Conservation (phyloP, 345 rosid genomes). For the Abelmoschus esculentus region DNA sequence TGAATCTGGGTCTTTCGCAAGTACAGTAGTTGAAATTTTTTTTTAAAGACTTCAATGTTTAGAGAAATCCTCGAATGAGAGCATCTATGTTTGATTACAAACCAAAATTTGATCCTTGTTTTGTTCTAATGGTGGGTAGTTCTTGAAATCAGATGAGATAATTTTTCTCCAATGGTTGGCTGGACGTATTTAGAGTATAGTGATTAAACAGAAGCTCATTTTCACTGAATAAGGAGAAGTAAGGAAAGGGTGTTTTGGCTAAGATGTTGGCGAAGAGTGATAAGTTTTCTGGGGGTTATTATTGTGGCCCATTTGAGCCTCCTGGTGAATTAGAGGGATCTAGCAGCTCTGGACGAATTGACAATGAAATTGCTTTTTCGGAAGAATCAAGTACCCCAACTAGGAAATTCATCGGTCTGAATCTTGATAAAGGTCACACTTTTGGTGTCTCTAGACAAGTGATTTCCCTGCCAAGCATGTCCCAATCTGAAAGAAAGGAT, state of each 20-base stretch:
- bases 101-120: neutral
- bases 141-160: conserved; percentile 8
- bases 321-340: conserved; percentile 77
- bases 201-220: conserved; percentile 4
- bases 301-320: conserved; percentile 36
- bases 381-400: conserved; percentile 55
- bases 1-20: neutral
- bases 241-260: conserved; percentile 13
- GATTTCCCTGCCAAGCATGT: conserved; percentile 49
- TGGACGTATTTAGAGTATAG: conserved; percentile 27
- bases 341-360: conserved; percentile 70
- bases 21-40: neutral
- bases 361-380: conserved; percentile 58
- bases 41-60: neutral
- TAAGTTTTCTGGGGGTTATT: conserved; percentile 49
- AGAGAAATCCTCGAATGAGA: neutral
- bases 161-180: conserved; percentile 16
- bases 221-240: neutral
- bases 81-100: neutral
- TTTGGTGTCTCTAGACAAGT: conserved; percentile 58
- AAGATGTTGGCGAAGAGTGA: conserved; percentile 51
- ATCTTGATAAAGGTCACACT: conserved; percentile 33
- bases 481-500: conserved; percentile 52
- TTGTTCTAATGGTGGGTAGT: neutral
- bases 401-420: conserved; percentile 51